Percentiles rank a stretch among this genome's conserved stretches.
Conservation (phyloP, 73 alveolate genomes). For the Symbiodinium natans region DNA sequence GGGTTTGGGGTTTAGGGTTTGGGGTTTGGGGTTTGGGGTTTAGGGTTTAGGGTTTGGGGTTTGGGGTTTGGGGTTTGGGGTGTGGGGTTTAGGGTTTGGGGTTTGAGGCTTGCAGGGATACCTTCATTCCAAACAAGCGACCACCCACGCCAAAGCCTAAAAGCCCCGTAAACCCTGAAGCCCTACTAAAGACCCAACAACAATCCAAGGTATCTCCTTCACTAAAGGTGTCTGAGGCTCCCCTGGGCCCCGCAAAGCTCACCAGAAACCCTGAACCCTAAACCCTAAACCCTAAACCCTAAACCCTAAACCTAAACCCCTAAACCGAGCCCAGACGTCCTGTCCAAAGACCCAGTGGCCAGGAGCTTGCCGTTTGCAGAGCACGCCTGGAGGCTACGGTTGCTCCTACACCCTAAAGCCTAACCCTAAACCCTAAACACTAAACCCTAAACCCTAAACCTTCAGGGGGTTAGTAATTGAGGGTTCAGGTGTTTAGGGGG, state of each 20-base stretch:
- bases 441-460: background rate
- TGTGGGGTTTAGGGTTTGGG: background rate
- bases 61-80: no score
- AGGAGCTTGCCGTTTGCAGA: conserved; percentile 83
- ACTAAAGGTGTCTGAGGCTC: no score
- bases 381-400: conserved; percentile 12
- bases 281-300: no score
- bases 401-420: background rate
- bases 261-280: no score
- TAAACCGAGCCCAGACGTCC: background rate
- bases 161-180: no score
- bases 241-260: no score
- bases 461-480: background rate
- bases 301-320: background rate
- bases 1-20: background rate
- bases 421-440: no score
- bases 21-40: background rate
- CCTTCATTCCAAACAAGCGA: no score
- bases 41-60: background rate
- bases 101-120: no score
- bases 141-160: no score
- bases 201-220: no score
- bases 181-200: no score
- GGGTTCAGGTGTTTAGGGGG: background rate
- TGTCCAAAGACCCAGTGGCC: conserved; percentile 86